Base-by-base conservation (phyloP, 768 basidiomycete genomes). In the Termitomyces sp. region DNA sequence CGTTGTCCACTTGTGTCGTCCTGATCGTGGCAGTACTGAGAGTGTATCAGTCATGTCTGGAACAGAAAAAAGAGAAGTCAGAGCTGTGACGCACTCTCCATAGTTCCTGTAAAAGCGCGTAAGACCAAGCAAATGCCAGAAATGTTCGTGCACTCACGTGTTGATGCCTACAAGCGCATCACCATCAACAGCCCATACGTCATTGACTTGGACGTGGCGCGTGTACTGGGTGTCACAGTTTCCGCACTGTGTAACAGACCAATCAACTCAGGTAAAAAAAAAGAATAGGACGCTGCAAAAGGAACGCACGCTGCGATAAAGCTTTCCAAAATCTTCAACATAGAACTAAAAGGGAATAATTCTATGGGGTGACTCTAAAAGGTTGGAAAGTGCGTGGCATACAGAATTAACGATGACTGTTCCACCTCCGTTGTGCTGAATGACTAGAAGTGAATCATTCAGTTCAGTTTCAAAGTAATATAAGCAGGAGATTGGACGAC, bases 371-470 rank as follows among this genome's bases (percentile, higher is more conserved):
- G 34, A 2, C 14, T 21, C 9, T 6, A 23, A 48, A 32, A 23
- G 47, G 11, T 44, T 23, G 2, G 19, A 25, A 17, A 16, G 14
- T 10, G 1, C 2, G 34, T 27, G 25, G 50, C 70, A 44, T 55
- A 75, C 73, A 2, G 70, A 73, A 59, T 74, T 75, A 52, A 75
- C 69, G 62, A 75, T 67, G 35, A 74, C 73, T 62, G 60, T 69
- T 53, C 68, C 69, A 38, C 71, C 72, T 44, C 73, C 73, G 48
- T 75, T 75, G 65, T 75, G 73, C 53, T 75, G 73, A 43, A 75
- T 62, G 34, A 74, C 69, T 66, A 44, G 31, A 45, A 19, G 17
- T 11, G 12, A 23, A n/a, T 23, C 4, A 19, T 49, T 58, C 7
- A 45, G 43, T 49, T 58, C 7, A 45, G 43, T 17, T 48, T n/a